These are phyloP conservation scores for Fusarium tupiense DNA, from an alignment of 2,329 filamentous ascomycete genomes.

Conservation along the genomic window DNA sequence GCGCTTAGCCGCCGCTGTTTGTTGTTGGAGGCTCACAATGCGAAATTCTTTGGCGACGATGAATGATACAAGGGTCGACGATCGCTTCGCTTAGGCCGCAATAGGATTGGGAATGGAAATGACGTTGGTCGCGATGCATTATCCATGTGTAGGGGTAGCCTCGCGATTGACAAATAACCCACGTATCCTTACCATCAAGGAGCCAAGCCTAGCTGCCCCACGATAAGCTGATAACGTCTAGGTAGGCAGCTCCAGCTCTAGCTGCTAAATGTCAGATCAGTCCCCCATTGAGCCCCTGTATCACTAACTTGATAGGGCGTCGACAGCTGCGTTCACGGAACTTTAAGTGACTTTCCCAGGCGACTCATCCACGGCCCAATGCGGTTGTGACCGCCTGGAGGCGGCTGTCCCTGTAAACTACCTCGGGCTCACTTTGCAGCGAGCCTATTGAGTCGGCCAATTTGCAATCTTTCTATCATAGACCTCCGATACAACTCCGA, in stretches of 20 bases:
- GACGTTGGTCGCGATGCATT: conserved; percentile 36
- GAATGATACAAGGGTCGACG: neutral
- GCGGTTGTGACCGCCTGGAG: conserved; percentile 40
- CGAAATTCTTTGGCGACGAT: neutral
- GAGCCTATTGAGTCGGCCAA: conserved; percentile 32
- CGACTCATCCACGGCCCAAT: conserved; percentile 33
- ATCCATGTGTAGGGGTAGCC: conserved; percentile 27
- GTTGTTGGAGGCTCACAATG: neutral
- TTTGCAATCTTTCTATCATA: conserved; percentile 34
- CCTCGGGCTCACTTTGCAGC: conserved; percentile 32
- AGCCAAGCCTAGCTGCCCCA: neutral
- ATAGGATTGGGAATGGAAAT: conserved; percentile 12
- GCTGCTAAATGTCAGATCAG: conserved; percentile 7
- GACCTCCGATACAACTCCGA: conserved; percentile 43
- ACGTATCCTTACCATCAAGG: conserved; percentile 17
- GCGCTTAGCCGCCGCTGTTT: neutral
- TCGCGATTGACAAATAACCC: conserved; percentile 38
- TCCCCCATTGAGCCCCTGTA: conserved; percentile 4
- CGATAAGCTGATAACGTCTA: conserved; percentile 31
- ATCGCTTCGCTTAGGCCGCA: conserved; percentile 20
- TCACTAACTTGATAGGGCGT: conserved; percentile 18
- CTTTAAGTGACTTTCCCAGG: conserved; percentile 25
- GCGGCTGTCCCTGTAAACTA: conserved; percentile 38
- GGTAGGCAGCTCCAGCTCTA: neutral
- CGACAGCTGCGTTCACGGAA: conserved; percentile 24